Conservation (phyloP, 2,329 filamentous ascomycete genomes). For the Colletotrichum phormii region DNA sequence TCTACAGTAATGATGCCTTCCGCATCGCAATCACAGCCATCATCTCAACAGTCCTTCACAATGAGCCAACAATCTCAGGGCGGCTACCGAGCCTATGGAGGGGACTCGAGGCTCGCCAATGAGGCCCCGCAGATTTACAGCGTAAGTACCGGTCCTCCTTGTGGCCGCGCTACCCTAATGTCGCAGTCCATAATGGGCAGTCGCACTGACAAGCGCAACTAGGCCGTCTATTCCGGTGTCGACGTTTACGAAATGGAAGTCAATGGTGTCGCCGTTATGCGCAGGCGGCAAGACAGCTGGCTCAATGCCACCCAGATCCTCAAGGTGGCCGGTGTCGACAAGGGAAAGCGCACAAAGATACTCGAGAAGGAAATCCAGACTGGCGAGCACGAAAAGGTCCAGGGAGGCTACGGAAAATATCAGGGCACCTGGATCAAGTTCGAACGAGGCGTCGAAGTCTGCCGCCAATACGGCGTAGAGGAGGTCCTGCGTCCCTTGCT, state of each 20-base stretch:
- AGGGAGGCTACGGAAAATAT: constrained; percentile 98
- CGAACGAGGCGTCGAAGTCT: constrained; percentile 91
- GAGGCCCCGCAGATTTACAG: constrained; percentile 72
- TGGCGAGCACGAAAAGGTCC: constrained; percentile 97
- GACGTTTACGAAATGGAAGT: constrained; percentile 99
- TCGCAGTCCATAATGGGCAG: not conserved
- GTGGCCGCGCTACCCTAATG: not conserved
- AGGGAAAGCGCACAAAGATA: constrained; percentile 97
- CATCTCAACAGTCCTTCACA: constrained; percentile 67
- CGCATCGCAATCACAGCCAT: constrained; percentile 60
- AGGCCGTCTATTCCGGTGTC: constrained; percentile 93
- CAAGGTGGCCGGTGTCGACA: constrained; percentile 96
- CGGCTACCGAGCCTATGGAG: constrained; percentile 53
- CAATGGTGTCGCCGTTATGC: constrained; percentile 93
- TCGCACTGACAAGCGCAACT: constrained; percentile 19
- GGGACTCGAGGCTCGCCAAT: constrained; percentile 46
- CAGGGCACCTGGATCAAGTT: constrained; percentile 99
- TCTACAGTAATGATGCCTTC: constrained; percentile 47
- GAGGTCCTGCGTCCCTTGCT: constrained; percentile 79
- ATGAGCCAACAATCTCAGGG: constrained; percentile 67
- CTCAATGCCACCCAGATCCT: constrained; percentile 98
- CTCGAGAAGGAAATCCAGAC: constrained; percentile 97
- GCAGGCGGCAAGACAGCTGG: constrained; percentile 93
- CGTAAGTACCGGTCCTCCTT: constrained; percentile 51
- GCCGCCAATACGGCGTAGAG: constrained; percentile 82